Evolutionary conservation across 2,329 filamentous ascomycete species (phyloP), one percentile per base, ranked within the genome.

Genomic region (Coniosporium tulheliwenetii): DNA sequence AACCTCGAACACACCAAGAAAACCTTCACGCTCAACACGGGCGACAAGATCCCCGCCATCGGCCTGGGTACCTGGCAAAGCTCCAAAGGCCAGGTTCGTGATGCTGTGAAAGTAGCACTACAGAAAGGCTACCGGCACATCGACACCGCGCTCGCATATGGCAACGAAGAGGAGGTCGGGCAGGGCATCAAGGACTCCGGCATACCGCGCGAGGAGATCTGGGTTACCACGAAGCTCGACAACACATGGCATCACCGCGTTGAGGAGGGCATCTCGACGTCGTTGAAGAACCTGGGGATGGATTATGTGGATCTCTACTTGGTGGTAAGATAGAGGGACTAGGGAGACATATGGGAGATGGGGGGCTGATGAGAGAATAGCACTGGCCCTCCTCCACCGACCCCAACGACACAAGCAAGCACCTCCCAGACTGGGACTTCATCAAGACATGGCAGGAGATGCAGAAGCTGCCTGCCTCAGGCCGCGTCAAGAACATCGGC

Each of bases 261-360:
- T 26, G 62, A 67, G 33, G 72, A 79, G 54, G 79, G 70, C 16
- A 65, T 83, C 42, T 66, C 72, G 43, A 61, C 63, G 40, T 78
- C 74, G 9, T 64, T 82, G 56, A 73, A 79, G 62, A 70, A 72
- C 44, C 65, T 93, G 31, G 81, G 83, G 2, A 65, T 91, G 38
- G 80, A 85, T 48, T 89, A 93, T 56, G 71, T 93, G 5, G 85
- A 93, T 57, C 66, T 93, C 43, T 85, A 75, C 56, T 69, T 93
- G 31, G 73, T 93, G 66, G 19, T 26, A 26, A 26, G 19, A 26
- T 7, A 26, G 19, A n/a, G 43, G n/a, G n/a, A n/a, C n/a, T n/a
- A n/a, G n/a, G n/a, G n/a, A n/a, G n/a, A n/a, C n/a, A 26, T 26
- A 26, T 26, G 19, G 19, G 19, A 26, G n/a, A n/a, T n/a, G n/a